Conservation (phyloP, 2,329 filamentous ascomycete genomes). For the Diaporthe sp. region DNA sequence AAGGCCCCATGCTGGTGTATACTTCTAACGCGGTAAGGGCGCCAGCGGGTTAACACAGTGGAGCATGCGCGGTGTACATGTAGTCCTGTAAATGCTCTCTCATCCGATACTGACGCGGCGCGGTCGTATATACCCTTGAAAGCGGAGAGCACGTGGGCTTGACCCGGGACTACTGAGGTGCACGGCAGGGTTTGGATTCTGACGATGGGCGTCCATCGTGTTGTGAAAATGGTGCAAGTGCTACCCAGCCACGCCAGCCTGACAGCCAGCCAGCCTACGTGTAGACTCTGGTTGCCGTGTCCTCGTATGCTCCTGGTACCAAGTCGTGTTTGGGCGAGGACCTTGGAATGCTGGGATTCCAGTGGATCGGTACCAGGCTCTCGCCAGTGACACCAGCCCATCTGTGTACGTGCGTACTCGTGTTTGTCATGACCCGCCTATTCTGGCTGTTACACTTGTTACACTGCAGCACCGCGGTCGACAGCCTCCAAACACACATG, state of each 20-base stretch:
- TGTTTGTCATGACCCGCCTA: slow-evolving; percentile 17
- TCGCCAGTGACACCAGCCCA: background rate
- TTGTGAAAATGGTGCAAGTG: slow-evolving; percentile 3
- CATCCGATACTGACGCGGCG: slow-evolving; percentile 40
- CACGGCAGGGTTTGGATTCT: slow-evolving; percentile 20
- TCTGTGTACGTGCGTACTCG: slow-evolving; percentile 2
- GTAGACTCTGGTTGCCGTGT: slow-evolving; percentile 5
- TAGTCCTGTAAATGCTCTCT: background rate
- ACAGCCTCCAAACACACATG: background rate
- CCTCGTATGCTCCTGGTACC: slow-evolving; percentile 23
- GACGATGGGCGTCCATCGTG: background rate
- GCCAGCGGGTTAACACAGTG: slow-evolving; percentile 1
- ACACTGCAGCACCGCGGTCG: slow-evolving; percentile 21
- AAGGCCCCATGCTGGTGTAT: slow-evolving; percentile 19
- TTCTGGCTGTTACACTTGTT: background rate
- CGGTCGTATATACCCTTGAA: slow-evolving; percentile 20
- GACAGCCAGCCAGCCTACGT: background rate
- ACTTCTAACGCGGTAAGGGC: slow-evolving; percentile 26
- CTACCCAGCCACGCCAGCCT: slow-evolving; percentile 11
- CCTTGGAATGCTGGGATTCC: slow-evolving; percentile 23
- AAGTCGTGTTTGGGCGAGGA: background rate
- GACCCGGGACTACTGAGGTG: slow-evolving; percentile 8
- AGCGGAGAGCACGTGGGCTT: slow-evolving; percentile 28
- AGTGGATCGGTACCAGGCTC: slow-evolving; percentile 16
- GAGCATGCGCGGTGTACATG: background rate